Conservation (phyloP, 192 early-diverging fungal species). For the Pilobolus umbonatus region DNA sequence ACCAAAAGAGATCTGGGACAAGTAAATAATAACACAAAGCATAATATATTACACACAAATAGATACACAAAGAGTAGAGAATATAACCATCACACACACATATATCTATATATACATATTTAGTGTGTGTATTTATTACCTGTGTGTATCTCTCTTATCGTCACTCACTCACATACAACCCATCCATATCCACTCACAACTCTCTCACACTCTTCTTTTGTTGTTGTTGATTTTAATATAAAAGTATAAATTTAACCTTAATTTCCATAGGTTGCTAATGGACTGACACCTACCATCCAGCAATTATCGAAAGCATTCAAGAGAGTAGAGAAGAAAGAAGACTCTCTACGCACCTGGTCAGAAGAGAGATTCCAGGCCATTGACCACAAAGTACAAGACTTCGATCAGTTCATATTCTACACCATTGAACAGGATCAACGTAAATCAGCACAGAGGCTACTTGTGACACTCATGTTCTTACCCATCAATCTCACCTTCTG, state of each 20-base stretch:
- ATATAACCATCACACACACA: neutral
- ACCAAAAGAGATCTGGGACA: constrained; percentile 53
- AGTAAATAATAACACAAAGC: constrained; percentile 21
- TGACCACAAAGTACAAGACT: constrained; percentile 53
- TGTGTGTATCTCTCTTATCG: neutral
- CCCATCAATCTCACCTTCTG: constrained; percentile 48
- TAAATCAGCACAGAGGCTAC: constrained; percentile 24
- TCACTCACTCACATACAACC: neutral
- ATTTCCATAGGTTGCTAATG: constrained; percentile 38
- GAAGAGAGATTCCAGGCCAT: constrained; percentile 49
- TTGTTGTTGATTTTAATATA: neutral
- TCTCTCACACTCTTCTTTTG: constrained; percentile 1
- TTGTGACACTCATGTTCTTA: constrained; percentile 42
- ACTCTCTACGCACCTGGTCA: constrained; percentile 42
- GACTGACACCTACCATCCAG: constrained; percentile 45
- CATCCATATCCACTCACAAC: too few species aligned
- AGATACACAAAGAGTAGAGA: neutral
- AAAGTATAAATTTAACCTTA: constrained; percentile 1
- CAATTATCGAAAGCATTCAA: constrained; percentile 49
- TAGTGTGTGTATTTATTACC: neutral
- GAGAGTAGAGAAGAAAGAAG: constrained; percentile 53
- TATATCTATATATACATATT: neutral
- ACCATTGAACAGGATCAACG: constrained; percentile 51
- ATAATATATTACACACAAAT: constrained; percentile 1
- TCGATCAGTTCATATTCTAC: constrained; percentile 44